Base-by-base conservation (phyloP, 306 rosid species). In the Lathyrus oleraceus region DNA sequence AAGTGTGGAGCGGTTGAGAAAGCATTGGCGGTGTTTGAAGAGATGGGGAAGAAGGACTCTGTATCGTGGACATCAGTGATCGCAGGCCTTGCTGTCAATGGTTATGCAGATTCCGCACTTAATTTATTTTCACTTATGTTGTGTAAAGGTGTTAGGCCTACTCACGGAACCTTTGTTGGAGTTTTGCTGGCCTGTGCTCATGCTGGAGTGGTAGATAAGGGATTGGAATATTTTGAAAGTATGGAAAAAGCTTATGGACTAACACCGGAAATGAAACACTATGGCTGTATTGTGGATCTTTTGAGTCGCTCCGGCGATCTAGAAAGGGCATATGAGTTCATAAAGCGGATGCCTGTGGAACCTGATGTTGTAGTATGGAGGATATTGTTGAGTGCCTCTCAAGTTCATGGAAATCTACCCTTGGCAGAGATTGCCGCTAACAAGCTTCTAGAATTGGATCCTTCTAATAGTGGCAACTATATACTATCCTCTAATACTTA, bases 71-170 rank as follows among this genome's bases (percentile, higher is more conserved):
- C 81, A 58, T 84, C 97, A 0, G 67, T 88, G 40, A 84, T 93
- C 75, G 59, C 90, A 36, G 98, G 97, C 78, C 87, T 90, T 75
- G 98, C 90, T 0, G 94, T 93, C 77, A 93, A 93, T 65, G 96
- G 97, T 57, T 86, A 71, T 76, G 96, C 90, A 42, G 81, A 82
- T 79, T 84, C 82, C 5, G 91, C 91, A 8, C 85, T 85, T 23
- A 60, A 87, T 17, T 63, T 75, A 71, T 93, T 86, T 80, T 84
- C 84, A 0, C 84, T 11, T 73, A 93, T 93, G 96, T 74, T 85
- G 78, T 66, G 52, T 76, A 87, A 87, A 73, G 86, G 87, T 44
- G 56, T 84, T 63, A 51, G 1, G 51, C 98, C 97, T 30, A 82
- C 86, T 76, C 90, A 82, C 65, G 96, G 94, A 60, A 66, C 77